Evolutionary conservation across 345 rosid species (phyloP).

Genomic region (Cardamine occulta): DNA sequence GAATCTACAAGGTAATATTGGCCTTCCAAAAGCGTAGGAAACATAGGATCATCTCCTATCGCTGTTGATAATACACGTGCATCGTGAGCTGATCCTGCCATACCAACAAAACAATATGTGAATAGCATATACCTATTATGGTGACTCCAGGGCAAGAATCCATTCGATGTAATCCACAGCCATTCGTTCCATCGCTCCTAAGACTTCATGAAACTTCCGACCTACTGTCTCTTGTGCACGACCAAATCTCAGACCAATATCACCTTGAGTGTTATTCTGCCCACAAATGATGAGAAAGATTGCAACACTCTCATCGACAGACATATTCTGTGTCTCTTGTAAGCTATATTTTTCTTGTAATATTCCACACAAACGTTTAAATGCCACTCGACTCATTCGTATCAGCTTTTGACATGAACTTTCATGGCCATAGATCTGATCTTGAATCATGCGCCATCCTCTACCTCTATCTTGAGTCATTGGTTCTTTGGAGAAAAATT

Average conservation of each 20-base stretch:
- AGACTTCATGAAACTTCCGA: not conserved
- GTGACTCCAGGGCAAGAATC: too few species aligned
- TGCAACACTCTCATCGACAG: not conserved
- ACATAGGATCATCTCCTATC: not conserved
- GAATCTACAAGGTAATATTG: not conserved
- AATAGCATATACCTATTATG: too few species aligned
- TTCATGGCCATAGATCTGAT: not conserved
- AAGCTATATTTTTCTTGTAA: not conserved
- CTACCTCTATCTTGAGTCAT: not conserved
- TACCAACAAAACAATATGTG: not conserved
- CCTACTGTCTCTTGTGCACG: constrained; percentile 2
- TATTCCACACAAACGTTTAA: not conserved
- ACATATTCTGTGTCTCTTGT: not conserved
- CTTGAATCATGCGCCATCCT: not conserved
- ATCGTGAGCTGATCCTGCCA: not conserved
- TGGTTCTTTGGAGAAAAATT: not conserved
- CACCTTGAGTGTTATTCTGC: not conserved
- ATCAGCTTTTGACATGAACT: not conserved
- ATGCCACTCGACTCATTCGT: not conserved
- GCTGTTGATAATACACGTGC: not conserved
- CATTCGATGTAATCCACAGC: not conserved
- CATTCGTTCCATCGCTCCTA: not conserved
- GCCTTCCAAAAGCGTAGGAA: not conserved
- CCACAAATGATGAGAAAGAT: not conserved
- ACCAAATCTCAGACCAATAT: not conserved